phyloP scores from a whole-genome alignment of 1,284 basidiomycete species.

The Schizophyllum amplum region DNA sequence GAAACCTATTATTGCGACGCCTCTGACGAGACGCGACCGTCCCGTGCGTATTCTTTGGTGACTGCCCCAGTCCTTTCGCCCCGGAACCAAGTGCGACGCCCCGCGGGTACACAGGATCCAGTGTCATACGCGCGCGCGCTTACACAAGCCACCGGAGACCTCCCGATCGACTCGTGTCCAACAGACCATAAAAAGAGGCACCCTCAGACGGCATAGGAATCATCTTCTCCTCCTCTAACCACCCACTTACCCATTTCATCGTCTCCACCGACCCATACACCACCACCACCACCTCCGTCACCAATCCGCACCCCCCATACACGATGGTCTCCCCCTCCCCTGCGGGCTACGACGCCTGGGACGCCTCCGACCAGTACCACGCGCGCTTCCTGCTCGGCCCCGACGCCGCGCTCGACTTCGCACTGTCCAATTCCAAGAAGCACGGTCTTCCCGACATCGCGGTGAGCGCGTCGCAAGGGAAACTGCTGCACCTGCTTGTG shows the following conservation, averaged over 20 bases:
- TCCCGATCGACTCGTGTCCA: too few species aligned
- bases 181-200: too few species aligned
- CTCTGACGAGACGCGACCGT: too few species aligned
- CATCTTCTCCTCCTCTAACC: not conserved
- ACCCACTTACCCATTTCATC: not conserved
- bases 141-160: too few species aligned
- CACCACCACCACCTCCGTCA: not conserved
- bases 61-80: too few species aligned
- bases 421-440: constrained; percentile 31
- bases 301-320: not conserved
- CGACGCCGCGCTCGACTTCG: constrained; percentile 37
- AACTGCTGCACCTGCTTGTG: constrained; percentile 43
- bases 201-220: too few species aligned
- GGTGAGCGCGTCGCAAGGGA: constrained; percentile 49
- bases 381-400: not conserved
- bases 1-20: too few species aligned
- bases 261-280: not conserved
- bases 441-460: constrained; percentile 45
- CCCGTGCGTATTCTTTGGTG: too few species aligned
- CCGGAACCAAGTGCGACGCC: too few species aligned
- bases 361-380: not conserved
- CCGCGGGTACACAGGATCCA: too few species aligned
- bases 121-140: too few species aligned
- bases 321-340: not conserved
- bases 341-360: not conserved